These are phyloP conservation scores for Hemerocallis citrina DNA, from an alignment of 106 monocot genomes.

Conservation along the genomic window DNA sequence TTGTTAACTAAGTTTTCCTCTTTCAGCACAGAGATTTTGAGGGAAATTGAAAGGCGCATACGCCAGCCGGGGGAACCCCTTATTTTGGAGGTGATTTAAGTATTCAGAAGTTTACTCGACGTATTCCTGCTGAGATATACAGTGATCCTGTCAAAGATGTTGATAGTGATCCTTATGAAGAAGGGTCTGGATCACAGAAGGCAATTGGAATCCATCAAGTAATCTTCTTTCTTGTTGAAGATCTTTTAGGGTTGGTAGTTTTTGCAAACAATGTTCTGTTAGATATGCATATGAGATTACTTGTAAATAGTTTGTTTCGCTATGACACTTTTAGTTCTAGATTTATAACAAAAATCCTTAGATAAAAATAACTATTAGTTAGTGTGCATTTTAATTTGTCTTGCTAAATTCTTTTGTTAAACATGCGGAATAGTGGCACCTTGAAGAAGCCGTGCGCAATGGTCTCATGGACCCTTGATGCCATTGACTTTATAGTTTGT, in stretches of 20 bases:
- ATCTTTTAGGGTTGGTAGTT: neutral
- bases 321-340: too few species aligned
- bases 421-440: too few species aligned
- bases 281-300: neutral
- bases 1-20: conserved; percentile 1
- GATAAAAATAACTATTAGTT: neutral
- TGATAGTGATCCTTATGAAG: conserved; percentile 65
- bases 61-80: conserved; percentile 55
- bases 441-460: too few species aligned
- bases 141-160: conserved; percentile 81
- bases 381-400: too few species aligned
- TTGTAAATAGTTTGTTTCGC: neutral
- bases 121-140: conserved; percentile 41
- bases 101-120: conserved; percentile 41
- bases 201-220: conserved; percentile 80
- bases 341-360: neutral
- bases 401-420: too few species aligned
- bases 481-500: too few species aligned
- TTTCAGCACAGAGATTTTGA: conserved; percentile 88
- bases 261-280: neutral
- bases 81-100: conserved; percentile 47
- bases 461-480: too few species aligned
- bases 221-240: conserved; percentile 12
- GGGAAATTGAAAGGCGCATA: conserved; percentile 65
- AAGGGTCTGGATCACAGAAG: conserved; percentile 50